Conservation (phyloP, 495 filamentous ascomycete genomes). For the Parmelia sp. region DNA sequence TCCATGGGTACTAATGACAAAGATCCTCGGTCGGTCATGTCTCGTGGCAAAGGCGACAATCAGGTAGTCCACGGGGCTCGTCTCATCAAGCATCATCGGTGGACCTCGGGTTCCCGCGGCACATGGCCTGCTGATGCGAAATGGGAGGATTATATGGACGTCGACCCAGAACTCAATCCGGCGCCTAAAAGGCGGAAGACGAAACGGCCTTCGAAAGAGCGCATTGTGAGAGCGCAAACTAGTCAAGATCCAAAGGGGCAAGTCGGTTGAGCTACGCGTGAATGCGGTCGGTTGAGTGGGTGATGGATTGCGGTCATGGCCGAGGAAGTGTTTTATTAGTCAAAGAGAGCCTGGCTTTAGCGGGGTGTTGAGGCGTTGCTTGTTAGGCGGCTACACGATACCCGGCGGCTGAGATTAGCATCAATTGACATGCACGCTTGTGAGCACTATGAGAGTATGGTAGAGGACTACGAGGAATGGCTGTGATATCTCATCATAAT, state of each 20-base stretch:
- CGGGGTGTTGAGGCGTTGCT: neutral
- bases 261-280: neutral
- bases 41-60: constrained; percentile 46
- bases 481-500: neutral
- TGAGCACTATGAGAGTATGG: neutral
- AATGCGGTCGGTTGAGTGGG: neutral
- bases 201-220: neutral
- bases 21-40: constrained; percentile 76
- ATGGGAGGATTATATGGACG: neutral
- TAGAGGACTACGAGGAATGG: neutral
- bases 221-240: neutral
- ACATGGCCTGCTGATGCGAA: constrained; percentile 18
- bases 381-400: constrained; percentile 7
- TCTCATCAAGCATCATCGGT: constrained; percentile 20
- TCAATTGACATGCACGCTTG: neutral
- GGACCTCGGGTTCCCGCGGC: constrained; percentile 13
- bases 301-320: neutral
- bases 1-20: constrained; percentile 75
- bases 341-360: neutral
- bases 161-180: constrained; percentile 1
- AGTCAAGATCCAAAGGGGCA: neutral
- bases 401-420: neutral
- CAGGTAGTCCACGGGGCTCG: constrained; percentile 23
- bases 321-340: neutral
- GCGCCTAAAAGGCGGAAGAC: constrained; percentile 14